Evolutionary conservation across 257 asterid species (phyloP), one percentile per base, ranked within the genome.

Genomic region (Paraleonurus japonicus): DNA sequence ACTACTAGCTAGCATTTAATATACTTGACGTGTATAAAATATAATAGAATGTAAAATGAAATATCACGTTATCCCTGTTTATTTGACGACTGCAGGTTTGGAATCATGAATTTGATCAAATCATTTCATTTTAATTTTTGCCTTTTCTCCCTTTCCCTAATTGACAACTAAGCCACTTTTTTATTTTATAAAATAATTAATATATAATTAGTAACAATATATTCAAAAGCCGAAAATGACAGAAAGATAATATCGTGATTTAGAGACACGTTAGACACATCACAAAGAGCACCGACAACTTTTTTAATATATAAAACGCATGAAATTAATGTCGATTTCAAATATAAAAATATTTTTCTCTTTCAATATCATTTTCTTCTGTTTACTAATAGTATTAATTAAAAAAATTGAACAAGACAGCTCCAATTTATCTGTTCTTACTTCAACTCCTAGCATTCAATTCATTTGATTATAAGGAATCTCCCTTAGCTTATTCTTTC

Each of bases 381-480:
- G 15, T 35, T 50, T 50, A 7, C 53, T 33, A 13, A 6, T 37
- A 51, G 57, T 16, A 61, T 48, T 47, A 33, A 13, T 55, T 57
- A 41, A 43, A 28, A 51, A 2, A 28, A 61, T 61, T 15, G 68
- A 76, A 23, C 58, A 43, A 45, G 76, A 67, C 80, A 67, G 12
- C 76, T 65, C 77, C 15, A 28, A 39, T 27, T 60, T 57, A 20
- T 50, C 22, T 50, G 23, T 58, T 48, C 43, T 53, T 70, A 35
- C 60, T 45, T 65, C 71, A 66, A 39, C 15, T 53, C 15, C 3
- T 20, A 20, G 15, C 27, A 61, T 15, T 35, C 65, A 53, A 78
- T 68, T 61, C 30, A 78, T 72, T 53, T 67, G 48, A 48, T 47
- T 64, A 20, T 1, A 43, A 39, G 66, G 79, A 61, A 75, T 75